phyloP scores from a whole-genome alignment of 2,329 filamentous ascomycete genomes.

The Microcyclosporella mali region DNA sequence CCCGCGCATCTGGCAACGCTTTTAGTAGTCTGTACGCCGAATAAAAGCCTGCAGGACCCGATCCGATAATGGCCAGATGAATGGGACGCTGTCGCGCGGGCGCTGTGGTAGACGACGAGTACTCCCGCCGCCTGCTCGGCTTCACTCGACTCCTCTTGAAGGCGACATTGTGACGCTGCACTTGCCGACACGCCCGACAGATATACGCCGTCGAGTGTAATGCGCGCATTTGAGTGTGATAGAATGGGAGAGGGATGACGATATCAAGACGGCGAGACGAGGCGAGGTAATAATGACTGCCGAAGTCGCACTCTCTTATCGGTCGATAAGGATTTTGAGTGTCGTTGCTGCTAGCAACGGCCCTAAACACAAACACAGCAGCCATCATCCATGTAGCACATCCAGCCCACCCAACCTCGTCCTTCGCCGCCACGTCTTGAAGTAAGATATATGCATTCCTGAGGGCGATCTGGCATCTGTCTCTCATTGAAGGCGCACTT shows the following conservation, averaged over 20 bases:
- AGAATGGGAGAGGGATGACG: neutral
- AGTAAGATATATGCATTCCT: no score
- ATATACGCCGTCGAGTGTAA: constrained; percentile 10
- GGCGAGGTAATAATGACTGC: no score
- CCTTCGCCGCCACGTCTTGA: neutral
- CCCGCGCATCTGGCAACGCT: constrained; percentile 61
- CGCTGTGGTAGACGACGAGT: constrained; percentile 25
- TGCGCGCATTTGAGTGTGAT: neutral
- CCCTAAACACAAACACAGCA: neutral
- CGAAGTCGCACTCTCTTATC: no score
- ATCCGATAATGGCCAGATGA: constrained; percentile 78
- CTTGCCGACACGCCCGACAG: constrained; percentile 16
- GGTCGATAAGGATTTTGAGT: no score
- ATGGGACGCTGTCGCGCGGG: constrained; percentile 43
- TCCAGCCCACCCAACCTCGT: neutral
- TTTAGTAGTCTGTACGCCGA: constrained; percentile 79
- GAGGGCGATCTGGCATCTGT: neutral
- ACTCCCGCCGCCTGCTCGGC: constrained; percentile 9
- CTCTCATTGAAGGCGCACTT: constrained; percentile 6
- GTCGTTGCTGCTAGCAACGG: no score
- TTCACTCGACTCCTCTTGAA: constrained; percentile 7
- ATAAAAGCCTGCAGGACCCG: constrained; percentile 94
- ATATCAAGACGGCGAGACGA: no score
- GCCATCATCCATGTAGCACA: neutral
- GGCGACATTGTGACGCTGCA: constrained; percentile 12